phyloP scores from a whole-genome alignment of 331 rosid species.

The Quercus tomentella region DNA sequence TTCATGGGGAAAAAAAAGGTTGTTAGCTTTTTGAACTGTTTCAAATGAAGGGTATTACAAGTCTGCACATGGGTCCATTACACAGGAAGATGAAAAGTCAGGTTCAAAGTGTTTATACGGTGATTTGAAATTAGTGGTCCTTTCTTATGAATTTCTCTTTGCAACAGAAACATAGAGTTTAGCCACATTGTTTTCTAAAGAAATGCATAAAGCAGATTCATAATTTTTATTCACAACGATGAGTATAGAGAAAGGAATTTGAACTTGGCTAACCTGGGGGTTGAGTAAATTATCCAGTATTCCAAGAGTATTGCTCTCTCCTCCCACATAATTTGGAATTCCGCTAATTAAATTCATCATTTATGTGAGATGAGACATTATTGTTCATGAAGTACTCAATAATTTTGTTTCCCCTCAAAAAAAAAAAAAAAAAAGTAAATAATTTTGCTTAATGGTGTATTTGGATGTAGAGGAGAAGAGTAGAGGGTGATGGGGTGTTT shows the following conservation, averaged over 20 bases:
- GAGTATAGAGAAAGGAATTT: background rate
- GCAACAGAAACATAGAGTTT: background rate
- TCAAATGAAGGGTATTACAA: background rate
- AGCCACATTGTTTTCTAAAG: background rate
- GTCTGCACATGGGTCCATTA: background rate
- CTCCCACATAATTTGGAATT: too few species aligned
- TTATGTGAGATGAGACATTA: too few species aligned
- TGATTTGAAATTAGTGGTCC: background rate
- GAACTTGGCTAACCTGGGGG: background rate
- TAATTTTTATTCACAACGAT: background rate
- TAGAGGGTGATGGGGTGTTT: too few species aligned
- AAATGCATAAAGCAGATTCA: background rate
- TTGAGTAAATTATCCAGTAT: too few species aligned
- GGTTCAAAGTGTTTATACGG: background rate
- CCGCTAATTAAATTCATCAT: too few species aligned
- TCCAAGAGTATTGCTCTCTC: too few species aligned
- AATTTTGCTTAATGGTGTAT: too few species aligned
- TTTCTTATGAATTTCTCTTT: background rate
- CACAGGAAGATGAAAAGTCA: background rate
- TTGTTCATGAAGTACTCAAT: too few species aligned
- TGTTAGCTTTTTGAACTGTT: background rate
- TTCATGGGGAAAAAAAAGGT: background rate
- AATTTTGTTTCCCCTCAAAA: too few species aligned
- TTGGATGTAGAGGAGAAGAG: too few species aligned
- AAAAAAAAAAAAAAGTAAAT: too few species aligned